Evolutionary conservation across 2,329 filamentous ascomycete species (phyloP).

Genomic region (Tolypocladium endophyticum): DNA sequence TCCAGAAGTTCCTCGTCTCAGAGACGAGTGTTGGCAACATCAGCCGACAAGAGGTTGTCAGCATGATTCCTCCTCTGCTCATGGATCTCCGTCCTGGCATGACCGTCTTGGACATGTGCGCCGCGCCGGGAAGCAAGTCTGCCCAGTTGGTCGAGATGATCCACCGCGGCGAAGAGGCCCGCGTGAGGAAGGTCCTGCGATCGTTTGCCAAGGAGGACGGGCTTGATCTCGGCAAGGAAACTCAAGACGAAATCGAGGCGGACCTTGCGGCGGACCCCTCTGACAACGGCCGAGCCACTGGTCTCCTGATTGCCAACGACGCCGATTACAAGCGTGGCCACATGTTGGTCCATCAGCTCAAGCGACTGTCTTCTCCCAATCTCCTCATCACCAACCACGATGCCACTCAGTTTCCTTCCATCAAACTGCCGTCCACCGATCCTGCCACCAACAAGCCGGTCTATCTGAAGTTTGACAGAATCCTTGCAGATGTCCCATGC

Average conservation of each 20-base stretch:
- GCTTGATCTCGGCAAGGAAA: slow-evolving; percentile 37
- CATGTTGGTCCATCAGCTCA: slow-evolving; percentile 96
- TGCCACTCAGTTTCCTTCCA: slow-evolving; percentile 87
- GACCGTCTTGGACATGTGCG: slow-evolving; percentile 90
- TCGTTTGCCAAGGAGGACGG: slow-evolving; percentile 52
- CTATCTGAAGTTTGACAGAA: slow-evolving; percentile 94
- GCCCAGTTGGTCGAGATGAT: slow-evolving; percentile 92
- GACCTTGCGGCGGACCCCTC: slow-evolving; percentile 48
- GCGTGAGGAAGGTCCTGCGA: slow-evolving; percentile 62
- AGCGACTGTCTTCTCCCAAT: slow-evolving; percentile 92
- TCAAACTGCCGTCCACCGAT: slow-evolving; percentile 61
- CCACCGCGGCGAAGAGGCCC: slow-evolving; percentile 81
- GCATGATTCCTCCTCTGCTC: slow-evolving; percentile 94
- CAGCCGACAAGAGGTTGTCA: slow-evolving; percentile 92
- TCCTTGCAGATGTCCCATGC: slow-evolving; percentile 93
- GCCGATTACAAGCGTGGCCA: slow-evolving; percentile 94
- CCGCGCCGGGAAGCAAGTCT: slow-evolving; percentile 93
- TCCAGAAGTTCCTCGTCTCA: slow-evolving; percentile 95
- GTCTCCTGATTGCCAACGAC: slow-evolving; percentile 89
- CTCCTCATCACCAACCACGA: slow-evolving; percentile 97
- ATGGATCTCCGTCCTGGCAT: slow-evolving; percentile 88
- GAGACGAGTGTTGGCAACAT: slow-evolving; percentile 97
- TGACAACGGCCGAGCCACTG: slow-evolving; percentile 82
- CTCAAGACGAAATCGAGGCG: slow-evolving; percentile 33
- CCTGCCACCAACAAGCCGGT: slow-evolving; percentile 43